Evolutionary conservation across 2,329 filamentous ascomycete species (phyloP).

Genomic region (Hymenoscyphus fructigenus): DNA sequence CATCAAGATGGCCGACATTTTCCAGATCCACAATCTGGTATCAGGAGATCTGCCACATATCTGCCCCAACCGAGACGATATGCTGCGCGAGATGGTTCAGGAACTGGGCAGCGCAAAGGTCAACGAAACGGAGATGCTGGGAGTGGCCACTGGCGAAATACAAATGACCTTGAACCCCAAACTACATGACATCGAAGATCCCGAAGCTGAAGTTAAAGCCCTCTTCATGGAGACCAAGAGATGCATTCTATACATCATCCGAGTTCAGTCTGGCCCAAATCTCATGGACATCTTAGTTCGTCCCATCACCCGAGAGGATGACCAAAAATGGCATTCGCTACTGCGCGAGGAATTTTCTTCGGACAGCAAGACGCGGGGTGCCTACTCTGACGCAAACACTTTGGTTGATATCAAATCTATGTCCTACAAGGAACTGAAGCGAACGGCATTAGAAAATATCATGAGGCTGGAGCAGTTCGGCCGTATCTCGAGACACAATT

Average conservation of each 20-base stretch:
- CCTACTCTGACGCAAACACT: constrained; percentile 82
- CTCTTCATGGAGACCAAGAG: constrained; percentile 98
- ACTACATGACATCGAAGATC: constrained; percentile 86
- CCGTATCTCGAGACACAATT: constrained; percentile 81
- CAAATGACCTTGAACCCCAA: constrained; percentile 88
- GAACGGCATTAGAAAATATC: constrained; percentile 90
- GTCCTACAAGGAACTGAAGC: constrained; percentile 89
- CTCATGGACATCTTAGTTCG: constrained; percentile 95
- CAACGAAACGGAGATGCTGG: constrained; percentile 90
- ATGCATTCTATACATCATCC: constrained; percentile 95
- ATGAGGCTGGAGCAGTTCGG: constrained; percentile 83
- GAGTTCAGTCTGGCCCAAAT: constrained; percentile 86
- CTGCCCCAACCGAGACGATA: constrained; percentile 79
- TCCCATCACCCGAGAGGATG: constrained; percentile 82
- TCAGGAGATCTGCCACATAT: constrained; percentile 75
- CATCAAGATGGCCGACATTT: constrained; percentile 97
- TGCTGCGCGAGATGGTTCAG: constrained; percentile 85
- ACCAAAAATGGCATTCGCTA: constrained; percentile 80
- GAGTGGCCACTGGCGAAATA: constrained; percentile 78
- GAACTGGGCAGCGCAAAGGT: constrained; percentile 95
- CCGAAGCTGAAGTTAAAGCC: constrained; percentile 86
- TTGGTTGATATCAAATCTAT: constrained; percentile 87
- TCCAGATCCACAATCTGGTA: constrained; percentile 89
- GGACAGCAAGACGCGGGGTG: constrained; percentile 69
- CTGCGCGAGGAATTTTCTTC: constrained; percentile 77